Evolutionary conservation across 2,329 filamentous ascomycete species (phyloP).

Genomic region (Aspergillus persii): DNA sequence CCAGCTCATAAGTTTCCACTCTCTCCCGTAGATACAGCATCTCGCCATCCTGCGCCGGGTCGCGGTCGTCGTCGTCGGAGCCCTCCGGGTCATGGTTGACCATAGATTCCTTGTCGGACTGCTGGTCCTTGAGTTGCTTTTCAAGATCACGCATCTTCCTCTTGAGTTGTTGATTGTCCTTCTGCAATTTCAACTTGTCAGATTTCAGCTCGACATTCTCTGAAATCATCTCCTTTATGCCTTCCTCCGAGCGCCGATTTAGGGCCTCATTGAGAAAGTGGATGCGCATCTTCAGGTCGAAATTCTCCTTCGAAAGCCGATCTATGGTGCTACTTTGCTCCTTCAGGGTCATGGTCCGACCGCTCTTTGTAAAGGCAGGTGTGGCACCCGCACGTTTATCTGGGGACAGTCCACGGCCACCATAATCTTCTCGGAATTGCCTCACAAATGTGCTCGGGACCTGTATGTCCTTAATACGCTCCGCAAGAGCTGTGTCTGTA

Average conservation of each 20-base stretch:
- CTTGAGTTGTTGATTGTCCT: slow-evolving; percentile 82
- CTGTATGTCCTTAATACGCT: slow-evolving; percentile 84
- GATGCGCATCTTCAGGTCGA: slow-evolving; percentile 94
- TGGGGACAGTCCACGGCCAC: slow-evolving; percentile 56
- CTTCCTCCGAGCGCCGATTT: slow-evolving; percentile 90
- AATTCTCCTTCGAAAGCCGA: slow-evolving; percentile 94
- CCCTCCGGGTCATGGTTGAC: slow-evolving; percentile 41
- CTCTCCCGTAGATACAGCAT: slow-evolving; percentile 79
- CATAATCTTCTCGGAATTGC: slow-evolving; percentile 74
- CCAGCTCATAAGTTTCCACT: slow-evolving; percentile 76
- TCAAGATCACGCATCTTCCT: slow-evolving; percentile 83
- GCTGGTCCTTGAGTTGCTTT: slow-evolving; percentile 65
- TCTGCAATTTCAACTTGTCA: slow-evolving; percentile 80
- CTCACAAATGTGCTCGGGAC: slow-evolving; percentile 84
- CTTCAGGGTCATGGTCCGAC: slow-evolving; percentile 80
- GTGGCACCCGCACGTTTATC: slow-evolving; percentile 58
- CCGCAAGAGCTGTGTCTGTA: slow-evolving; percentile 83
- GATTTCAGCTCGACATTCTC: slow-evolving; percentile 96
- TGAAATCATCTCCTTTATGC: slow-evolving; percentile 95
- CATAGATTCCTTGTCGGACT: slow-evolving; percentile 45
- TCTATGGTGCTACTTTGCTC: slow-evolving; percentile 98
- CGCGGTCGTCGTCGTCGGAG: slow-evolving; percentile 48
- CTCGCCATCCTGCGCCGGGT: slow-evolving; percentile 71
- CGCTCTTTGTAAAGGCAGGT: slow-evolving; percentile 52
- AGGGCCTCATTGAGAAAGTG: slow-evolving; percentile 94